phyloP scores from a whole-genome alignment of 805 yeast genomes.

The Tetrapisispora namnaoensis region DNA sequence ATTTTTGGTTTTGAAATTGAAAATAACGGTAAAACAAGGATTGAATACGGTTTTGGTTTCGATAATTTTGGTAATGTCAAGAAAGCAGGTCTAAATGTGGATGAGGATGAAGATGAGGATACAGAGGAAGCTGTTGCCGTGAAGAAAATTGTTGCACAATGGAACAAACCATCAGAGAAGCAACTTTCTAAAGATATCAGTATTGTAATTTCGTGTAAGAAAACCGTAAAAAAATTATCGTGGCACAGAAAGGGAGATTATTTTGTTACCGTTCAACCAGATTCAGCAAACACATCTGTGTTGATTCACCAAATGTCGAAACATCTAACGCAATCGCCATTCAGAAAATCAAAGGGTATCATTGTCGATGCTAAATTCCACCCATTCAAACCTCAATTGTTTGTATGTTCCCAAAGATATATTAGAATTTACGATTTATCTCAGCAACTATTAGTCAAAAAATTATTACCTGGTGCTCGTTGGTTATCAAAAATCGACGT shows the following conservation, averaged over 20 bases:
- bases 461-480: constrained; percentile 89
- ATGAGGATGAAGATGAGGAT: constrained; percentile 32
- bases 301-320: constrained; percentile 90
- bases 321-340: constrained; percentile 93
- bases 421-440: constrained; percentile 84
- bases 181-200: constrained; percentile 61
- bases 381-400: constrained; percentile 88
- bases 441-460: constrained; percentile 73
- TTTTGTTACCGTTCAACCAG: constrained; percentile 94
- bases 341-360: constrained; percentile 84
- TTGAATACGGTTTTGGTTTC: constrained; percentile 90
- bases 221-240: constrained; percentile 67
- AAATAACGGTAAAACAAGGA: constrained; percentile 62
- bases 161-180: constrained; percentile 68
- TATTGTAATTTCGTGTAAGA: constrained; percentile 55
- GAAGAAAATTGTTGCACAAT: constrained; percentile 55
- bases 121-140: constrained; percentile 24
- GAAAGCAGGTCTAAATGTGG: constrained; percentile 33
- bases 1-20: constrained; percentile 83
- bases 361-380: constrained; percentile 95
- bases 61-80: constrained; percentile 50
- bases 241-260: constrained; percentile 99
- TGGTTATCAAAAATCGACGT: constrained; percentile 88
- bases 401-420: constrained; percentile 89
- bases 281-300: constrained; percentile 78